Percentiles rank a stretch among this genome's conserved stretches.
Conservation (phyloP, 305 asterid genomes). For the Fraxinus xanthoxyloides region DNA sequence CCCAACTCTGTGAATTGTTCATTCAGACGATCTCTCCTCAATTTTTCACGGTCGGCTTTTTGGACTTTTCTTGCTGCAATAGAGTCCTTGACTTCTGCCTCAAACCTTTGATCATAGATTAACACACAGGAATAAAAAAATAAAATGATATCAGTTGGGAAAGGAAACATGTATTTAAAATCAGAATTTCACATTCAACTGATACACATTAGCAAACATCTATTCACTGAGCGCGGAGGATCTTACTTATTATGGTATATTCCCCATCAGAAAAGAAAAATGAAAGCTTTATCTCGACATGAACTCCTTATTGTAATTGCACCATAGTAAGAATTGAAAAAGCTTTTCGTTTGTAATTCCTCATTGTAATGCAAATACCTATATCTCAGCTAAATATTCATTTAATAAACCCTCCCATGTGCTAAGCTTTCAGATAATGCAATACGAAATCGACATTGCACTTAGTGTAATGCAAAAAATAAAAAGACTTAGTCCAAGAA, state of each 20-base stretch:
- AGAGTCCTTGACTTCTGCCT: slow-evolving; percentile 61
- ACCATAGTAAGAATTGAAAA: background rate
- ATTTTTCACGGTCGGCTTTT: slow-evolving; percentile 92
- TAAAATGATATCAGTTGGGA: background rate
- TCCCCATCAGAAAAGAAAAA: background rate
- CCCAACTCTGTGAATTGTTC: slow-evolving; percentile 91
- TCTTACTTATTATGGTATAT: background rate
- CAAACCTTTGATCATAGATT: slow-evolving; percentile 45
- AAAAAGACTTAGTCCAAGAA: background rate
- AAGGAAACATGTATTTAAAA: background rate
- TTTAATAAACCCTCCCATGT: background rate
- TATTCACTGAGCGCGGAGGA: background rate
- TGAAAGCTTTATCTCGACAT: background rate
- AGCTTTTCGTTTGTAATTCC: background rate
- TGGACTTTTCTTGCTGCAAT: slow-evolving; percentile 78
- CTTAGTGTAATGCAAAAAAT: background rate
- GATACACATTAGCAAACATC: background rate
- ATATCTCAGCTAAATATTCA: too few species aligned
- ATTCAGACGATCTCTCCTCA: slow-evolving; percentile 95
- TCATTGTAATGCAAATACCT: background rate
- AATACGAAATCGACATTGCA: background rate
- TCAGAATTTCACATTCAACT: background rate
- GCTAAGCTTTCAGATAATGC: background rate
- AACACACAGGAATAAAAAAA: background rate
- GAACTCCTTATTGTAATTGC: background rate